Evolutionary conservation across 2,329 filamentous ascomycete species (phyloP).

Genomic region (Akanthomyces muscarius): DNA sequence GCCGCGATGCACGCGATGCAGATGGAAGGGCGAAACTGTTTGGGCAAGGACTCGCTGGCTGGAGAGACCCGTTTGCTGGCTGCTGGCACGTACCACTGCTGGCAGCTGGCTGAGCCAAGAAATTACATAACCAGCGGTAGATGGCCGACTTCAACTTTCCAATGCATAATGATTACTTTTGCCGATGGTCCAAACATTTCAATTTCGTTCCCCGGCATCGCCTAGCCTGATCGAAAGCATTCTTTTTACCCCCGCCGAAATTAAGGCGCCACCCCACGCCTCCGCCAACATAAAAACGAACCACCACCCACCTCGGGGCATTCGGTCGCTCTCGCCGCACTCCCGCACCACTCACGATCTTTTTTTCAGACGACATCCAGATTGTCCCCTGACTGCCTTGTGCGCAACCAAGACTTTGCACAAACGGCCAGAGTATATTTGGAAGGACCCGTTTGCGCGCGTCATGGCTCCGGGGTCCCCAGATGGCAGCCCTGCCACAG

Average conservation of each 20-base stretch:
- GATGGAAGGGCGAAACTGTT: not conserved
- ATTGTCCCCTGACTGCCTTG: not conserved
- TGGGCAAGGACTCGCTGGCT: not conserved
- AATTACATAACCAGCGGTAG: conserved; percentile 7
- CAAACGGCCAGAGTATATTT: not conserved
- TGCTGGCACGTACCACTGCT: not conserved
- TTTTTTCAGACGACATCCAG: not conserved
- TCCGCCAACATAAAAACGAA: not conserved
- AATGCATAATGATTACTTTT: not conserved
- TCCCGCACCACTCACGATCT: conserved; percentile 9
- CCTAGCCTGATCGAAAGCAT: not conserved
- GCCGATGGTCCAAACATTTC: not conserved
- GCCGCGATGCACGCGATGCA: not conserved
- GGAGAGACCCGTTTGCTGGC: not conserved
- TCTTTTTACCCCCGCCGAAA: not conserved
- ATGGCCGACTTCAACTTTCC: not conserved
- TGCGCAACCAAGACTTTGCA: not conserved
- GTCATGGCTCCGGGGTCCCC: conserved; percentile 8
- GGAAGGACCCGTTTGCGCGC: not conserved
- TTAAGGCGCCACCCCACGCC: conserved; percentile 6
- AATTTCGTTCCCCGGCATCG: not conserved
- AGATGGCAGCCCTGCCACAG: not conserved
- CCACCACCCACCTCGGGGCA: conserved; percentile 7
- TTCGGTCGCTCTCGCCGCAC: conserved; percentile 10
- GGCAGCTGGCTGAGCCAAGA: not conserved